Evolutionary conservation across 2,329 filamentous ascomycete species (phyloP).

Genomic region (Neoascochyta sp.): DNA sequence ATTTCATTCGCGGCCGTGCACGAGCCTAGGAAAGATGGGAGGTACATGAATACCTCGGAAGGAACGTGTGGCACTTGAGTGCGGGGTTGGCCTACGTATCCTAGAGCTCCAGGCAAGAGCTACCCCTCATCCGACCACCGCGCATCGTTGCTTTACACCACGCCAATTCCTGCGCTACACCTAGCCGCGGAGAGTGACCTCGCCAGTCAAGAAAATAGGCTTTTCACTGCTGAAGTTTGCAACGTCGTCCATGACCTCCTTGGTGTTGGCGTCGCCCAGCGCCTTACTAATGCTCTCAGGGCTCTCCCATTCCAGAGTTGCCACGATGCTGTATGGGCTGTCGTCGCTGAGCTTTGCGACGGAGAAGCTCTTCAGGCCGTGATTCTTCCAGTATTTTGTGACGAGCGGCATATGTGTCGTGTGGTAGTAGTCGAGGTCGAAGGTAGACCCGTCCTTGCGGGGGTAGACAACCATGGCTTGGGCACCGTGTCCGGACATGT

Average conservation of each 20-base stretch:
- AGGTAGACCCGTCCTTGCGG: constrained; percentile 38
- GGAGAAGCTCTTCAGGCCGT: constrained; percentile 38
- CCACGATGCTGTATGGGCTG: constrained; percentile 17
- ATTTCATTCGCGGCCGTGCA: constrained; percentile 2
- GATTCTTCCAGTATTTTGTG: constrained; percentile 36
- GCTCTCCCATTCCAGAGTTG: constrained; percentile 24
- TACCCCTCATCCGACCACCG: constrained; percentile 6
- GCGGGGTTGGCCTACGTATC: constrained; percentile 6
- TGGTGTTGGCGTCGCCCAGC: constrained; percentile 11
- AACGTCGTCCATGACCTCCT: constrained; percentile 39
- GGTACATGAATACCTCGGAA: constrained; percentile 9
- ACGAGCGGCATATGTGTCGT: constrained; percentile 47
- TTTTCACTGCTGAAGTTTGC: constrained; percentile 36
- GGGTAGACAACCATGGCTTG: constrained; percentile 41
- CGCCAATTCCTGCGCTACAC: neutral
- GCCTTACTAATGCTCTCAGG: constrained; percentile 21
- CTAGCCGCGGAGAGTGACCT: constrained; percentile 14
- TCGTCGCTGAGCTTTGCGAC: constrained; percentile 20
- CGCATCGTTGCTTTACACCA: constrained; percentile 2
- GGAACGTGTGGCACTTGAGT: constrained; percentile 1
- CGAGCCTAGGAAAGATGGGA: neutral
- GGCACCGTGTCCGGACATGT: constrained; percentile 13
- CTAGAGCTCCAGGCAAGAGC: constrained; percentile 2
- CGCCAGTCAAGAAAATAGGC: constrained; percentile 28
- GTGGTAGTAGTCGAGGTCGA: constrained; percentile 52